phyloP scores from a whole-genome alignment of 225 moss, liverwort and hornwort genomes.

The Physcomitrellopsis africana region DNA sequence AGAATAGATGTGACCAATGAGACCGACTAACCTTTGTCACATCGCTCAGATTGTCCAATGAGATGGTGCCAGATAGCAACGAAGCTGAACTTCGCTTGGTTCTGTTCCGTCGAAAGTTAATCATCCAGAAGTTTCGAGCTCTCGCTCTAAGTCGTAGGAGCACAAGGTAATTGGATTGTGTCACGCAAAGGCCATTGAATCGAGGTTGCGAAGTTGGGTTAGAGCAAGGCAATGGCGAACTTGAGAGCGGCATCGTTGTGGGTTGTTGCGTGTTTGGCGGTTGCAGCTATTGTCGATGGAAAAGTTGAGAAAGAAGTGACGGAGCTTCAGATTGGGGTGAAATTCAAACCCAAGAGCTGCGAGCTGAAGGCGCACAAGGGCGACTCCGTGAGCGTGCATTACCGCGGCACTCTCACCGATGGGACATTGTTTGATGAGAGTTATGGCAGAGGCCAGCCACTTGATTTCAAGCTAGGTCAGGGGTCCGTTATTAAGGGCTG shows the following conservation, averaged over 20 bases:
- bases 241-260: background rate
- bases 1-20: background rate
- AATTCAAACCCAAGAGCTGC: constrained; percentile 83
- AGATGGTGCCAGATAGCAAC: too few species aligned
- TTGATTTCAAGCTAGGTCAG: constrained; percentile 85
- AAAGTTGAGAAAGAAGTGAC: constrained; percentile 74
- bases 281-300: constrained; percentile 32
- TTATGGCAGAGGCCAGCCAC: constrained; percentile 66
- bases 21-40: too few species aligned
- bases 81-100: too few species aligned
- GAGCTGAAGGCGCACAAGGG: constrained; percentile 92
- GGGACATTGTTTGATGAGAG: constrained; percentile 90
- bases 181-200: background rate
- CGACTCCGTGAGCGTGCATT: constrained; percentile 87
- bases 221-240: constrained; percentile 16
- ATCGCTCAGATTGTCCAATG: too few species aligned
- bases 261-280: background rate
- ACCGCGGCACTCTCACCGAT: constrained; percentile 78
- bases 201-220: background rate
- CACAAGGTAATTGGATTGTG: background rate
- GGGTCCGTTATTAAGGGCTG: constrained; percentile 91
- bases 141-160: constrained; percentile 26
- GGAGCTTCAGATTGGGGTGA: constrained; percentile 91
- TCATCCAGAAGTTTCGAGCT: too few species aligned
- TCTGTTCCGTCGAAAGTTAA: too few species aligned